phyloP scores from a whole-genome alignment of 495 filamentous ascomycete species.

The Copromyces sp. region DNA sequence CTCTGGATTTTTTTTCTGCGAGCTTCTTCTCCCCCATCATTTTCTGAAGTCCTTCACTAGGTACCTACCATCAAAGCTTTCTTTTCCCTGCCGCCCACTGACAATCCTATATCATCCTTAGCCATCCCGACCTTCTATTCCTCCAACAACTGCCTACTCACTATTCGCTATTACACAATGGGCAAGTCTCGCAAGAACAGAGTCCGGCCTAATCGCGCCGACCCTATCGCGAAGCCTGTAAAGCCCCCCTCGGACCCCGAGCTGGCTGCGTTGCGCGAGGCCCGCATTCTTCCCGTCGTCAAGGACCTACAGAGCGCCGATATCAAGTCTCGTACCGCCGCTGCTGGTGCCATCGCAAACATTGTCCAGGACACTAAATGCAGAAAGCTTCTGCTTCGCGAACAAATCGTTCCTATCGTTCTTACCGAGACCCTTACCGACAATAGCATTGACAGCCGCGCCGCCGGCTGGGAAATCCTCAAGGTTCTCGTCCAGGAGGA shows the following conservation, averaged over 20 bases:
- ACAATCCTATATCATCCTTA: not conserved
- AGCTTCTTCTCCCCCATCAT: not conserved
- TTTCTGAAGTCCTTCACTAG: not conserved
- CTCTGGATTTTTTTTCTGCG: not conserved
- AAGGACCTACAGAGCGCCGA: slow-evolving; percentile 45
- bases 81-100: not conserved
- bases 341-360: slow-evolving; percentile 45
- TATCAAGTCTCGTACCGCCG: slow-evolving; percentile 40
- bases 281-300: slow-evolving; percentile 46
- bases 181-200: slow-evolving; percentile 34
- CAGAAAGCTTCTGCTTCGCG: slow-evolving; percentile 48
- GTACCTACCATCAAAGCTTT: not conserved
- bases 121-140: not conserved
- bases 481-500: slow-evolving; percentile 47
- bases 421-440: slow-evolving; percentile 52
- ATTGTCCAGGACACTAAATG: slow-evolving; percentile 48
- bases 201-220: slow-evolving; percentile 25
- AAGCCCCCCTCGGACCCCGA: slow-evolving; percentile 47
- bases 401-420: slow-evolving; percentile 49
- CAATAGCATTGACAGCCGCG: slow-evolving; percentile 43
- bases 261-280: slow-evolving; percentile 44
- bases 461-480: slow-evolving; percentile 52
- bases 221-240: slow-evolving; percentile 39
- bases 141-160: not conserved
- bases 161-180: slow-evolving; percentile 16